Percentiles rank a stretch among this genome's conserved stretches.
Conservation (phyloP, 2,329 filamentous ascomycete genomes). For the Claviceps maximensis region DNA sequence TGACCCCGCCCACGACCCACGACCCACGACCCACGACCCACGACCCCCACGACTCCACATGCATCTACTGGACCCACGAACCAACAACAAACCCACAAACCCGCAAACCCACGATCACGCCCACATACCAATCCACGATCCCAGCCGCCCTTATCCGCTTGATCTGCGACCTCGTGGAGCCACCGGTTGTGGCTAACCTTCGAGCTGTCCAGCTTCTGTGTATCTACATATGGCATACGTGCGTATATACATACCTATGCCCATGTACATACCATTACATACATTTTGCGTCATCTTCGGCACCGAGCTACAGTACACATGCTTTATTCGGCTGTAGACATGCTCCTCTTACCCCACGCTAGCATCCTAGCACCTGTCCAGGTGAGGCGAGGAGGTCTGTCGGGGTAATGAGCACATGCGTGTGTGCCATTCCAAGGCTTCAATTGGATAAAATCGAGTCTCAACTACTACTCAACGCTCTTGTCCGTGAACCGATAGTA, state of each 20-base stretch:
- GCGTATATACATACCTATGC: not conserved
- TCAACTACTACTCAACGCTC: not conserved
- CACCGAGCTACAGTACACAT: not conserved
- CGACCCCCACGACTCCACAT: not conserved
- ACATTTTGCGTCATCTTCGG: not conserved
- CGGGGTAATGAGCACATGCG: not conserved
- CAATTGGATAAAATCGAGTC: not conserved
- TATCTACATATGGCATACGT: not conserved
- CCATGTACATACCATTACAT: not conserved
- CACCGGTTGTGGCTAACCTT: not conserved
- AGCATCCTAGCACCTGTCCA: not conserved
- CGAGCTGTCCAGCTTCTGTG: not conserved
- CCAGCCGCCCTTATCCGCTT: not conserved
- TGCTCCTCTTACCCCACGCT: not conserved
- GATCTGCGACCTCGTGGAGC: not conserved
- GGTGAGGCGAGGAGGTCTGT: too few species aligned
- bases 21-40: not conserved
- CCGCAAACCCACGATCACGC: not conserved
- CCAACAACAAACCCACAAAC: not conserved
- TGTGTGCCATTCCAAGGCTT: not conserved
- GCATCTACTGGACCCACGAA: not conserved
- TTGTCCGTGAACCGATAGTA: not conserved
- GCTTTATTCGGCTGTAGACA: not conserved
- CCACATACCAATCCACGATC: not conserved
- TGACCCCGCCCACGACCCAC: not conserved